phyloP scores from a whole-genome alignment of 1,284 basidiomycete species.

The Apiotrichum montevideense region DNA sequence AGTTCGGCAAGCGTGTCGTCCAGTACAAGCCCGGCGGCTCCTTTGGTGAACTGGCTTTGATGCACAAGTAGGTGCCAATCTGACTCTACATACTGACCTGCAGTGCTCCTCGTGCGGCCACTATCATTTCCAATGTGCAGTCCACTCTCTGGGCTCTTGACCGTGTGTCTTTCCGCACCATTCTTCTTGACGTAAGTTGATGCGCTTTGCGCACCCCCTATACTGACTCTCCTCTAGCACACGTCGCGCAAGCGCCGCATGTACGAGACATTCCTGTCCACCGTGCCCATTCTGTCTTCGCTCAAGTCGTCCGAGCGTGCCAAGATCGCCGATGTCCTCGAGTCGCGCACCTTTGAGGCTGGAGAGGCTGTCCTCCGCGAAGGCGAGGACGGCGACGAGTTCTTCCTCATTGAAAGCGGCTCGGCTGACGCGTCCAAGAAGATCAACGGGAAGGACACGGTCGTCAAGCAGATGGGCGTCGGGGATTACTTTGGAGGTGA shows the following conservation, averaged over 20 bases:
- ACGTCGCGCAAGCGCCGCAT: conserved; percentile 83
- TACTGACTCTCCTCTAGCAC: conserved; percentile 36
- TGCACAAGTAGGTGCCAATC: conserved; percentile 66
- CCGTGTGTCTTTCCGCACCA: conserved; percentile 97
- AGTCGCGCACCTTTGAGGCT: conserved; percentile 71
- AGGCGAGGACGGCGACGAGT: conserved; percentile 92
- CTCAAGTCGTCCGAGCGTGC: conserved; percentile 82
- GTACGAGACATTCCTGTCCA: conserved; percentile 90
- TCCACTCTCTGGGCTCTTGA: conserved; percentile 93
- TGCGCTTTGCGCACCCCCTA: background rate
- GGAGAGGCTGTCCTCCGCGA: conserved; percentile 83
- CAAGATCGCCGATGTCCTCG: conserved; percentile 93
- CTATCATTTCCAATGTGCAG: conserved; percentile 74
- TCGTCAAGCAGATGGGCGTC: conserved; percentile 70
- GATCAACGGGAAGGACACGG: conserved; percentile 59
- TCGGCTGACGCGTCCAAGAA: conserved; percentile 80
- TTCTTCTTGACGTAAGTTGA: conserved; percentile 65
- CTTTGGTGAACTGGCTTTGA: conserved; percentile 94
- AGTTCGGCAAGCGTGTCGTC: conserved; percentile 67
- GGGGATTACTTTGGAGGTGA: conserved; percentile 98
- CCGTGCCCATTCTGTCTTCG: conserved; percentile 81
- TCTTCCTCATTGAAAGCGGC: conserved; percentile 95
- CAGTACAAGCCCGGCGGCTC: conserved; percentile 79
- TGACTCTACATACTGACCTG: background rate
- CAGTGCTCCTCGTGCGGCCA: conserved; percentile 82